Percentiles rank a stretch among this genome's conserved stretches.
Evolutionary conservation across 306 rosid species (phyloP).

Genomic region (Dryas octopetala): DNA sequence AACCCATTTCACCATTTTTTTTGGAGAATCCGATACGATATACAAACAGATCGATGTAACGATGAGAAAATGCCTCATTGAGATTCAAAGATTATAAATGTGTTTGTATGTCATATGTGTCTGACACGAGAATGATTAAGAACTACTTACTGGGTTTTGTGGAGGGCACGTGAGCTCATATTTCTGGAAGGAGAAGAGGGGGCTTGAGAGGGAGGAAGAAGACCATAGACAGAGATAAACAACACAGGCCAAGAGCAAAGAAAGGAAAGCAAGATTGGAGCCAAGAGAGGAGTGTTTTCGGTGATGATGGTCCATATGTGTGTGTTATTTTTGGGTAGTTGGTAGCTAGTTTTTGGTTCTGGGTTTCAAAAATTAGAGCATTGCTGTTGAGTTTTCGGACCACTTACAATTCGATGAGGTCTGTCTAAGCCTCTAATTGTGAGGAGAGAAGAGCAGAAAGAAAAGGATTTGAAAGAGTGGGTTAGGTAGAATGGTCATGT

Average conservation of each 20-base stretch:
- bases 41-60: no score
- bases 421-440: neutral
- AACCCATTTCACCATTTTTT: no score
- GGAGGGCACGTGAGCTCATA: neutral
- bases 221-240: conserved; percentile 38
- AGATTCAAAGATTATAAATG: no score
- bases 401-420: neutral
- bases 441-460: neutral
- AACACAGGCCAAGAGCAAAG: conserved; percentile 33
- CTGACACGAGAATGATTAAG: no score
- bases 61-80: no score
- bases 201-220: conserved; percentile 33
- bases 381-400: neutral
- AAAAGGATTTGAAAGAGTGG: neutral
- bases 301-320: conserved; percentile 28
- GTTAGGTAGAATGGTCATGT: conserved; percentile 17
- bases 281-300: conserved; percentile 20
- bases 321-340: neutral
- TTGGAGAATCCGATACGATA: no score
- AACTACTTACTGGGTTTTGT: conserved; percentile 29
- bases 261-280: conserved; percentile 25
- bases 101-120: no score
- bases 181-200: conserved; percentile 16
- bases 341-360: neutral
- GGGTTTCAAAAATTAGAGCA: neutral